Conservation (phyloP, 2,329 filamentous ascomycete species). For the Fusarium ramigenum region DNA sequence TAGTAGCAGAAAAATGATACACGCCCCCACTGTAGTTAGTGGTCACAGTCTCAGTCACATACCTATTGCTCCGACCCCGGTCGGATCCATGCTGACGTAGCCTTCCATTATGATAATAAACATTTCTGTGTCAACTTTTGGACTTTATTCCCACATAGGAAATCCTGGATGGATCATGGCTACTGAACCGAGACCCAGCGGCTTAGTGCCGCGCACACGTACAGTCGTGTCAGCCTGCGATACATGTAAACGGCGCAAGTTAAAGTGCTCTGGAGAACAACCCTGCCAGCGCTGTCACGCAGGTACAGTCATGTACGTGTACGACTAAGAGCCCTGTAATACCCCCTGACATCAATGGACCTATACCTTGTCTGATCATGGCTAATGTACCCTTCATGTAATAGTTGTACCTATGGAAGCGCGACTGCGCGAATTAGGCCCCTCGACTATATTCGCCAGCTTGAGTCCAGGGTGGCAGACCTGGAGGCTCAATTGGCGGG, state of each 20-base stretch:
- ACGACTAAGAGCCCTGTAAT: accelerated
- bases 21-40: no score
- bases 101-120: not conserved
- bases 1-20: no score
- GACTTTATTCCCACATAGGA: not conserved
- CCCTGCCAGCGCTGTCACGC: not conserved
- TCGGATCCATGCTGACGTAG: no score
- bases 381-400: not conserved
- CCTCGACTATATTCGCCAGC: not conserved
- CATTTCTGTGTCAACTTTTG: not conserved
- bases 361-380: not conserved
- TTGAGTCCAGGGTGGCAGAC: not conserved
- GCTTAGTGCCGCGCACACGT: not conserved
- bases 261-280: not conserved
- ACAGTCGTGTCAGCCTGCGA: not conserved
- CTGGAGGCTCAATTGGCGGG: not conserved
- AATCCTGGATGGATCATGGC: no score
- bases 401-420: not conserved
- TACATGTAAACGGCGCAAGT: not conserved
- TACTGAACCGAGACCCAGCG: not conserved
- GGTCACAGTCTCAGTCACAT: no score
- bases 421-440: not conserved
- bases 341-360: no score
- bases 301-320: not conserved
- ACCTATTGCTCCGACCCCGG: no score